Evolutionary conservation across 2,329 filamentous ascomycete species (phyloP).

Genomic region (Fusarium drepaniforme): DNA sequence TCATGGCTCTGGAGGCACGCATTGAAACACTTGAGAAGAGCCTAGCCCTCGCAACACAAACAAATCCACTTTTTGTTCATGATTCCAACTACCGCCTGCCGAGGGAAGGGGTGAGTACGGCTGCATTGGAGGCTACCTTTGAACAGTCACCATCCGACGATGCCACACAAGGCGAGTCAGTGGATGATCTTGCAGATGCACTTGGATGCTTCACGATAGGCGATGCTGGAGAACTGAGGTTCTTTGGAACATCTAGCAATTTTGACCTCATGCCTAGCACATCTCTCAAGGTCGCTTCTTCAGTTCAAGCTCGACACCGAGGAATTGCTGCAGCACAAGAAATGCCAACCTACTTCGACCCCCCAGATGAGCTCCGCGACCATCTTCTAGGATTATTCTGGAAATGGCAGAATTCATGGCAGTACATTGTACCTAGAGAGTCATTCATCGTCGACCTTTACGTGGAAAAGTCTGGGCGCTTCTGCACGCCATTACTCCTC

Average conservation of each 20-base stretch:
- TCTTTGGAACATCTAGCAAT: neutral
- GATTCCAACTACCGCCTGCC: neutral
- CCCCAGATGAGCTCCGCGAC: slow-evolving; percentile 15
- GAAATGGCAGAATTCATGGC: slow-evolving; percentile 30
- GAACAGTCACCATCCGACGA: neutral
- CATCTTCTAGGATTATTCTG: slow-evolving; percentile 20
- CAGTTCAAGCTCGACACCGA: slow-evolving; percentile 6
- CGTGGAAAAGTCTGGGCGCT: slow-evolving; percentile 10
- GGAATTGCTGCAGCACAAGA: slow-evolving; percentile 8
- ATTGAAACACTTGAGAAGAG: slow-evolving; percentile 10
- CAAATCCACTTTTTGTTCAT: neutral
- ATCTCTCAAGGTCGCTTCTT: slow-evolving; percentile 7
- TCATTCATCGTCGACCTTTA: slow-evolving; percentile 16
- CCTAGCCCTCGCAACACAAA: slow-evolving; percentile 1
- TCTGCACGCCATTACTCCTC: slow-evolving; percentile 20
- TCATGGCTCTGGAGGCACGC: slow-evolving; percentile 16
- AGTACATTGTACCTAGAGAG: slow-evolving; percentile 17
- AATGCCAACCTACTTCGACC: slow-evolving; percentile 7
- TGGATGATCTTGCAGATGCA: neutral
- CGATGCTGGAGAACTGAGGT: neutral
- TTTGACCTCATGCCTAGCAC: neutral
- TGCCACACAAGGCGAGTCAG: neutral
- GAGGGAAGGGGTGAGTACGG: neutral
- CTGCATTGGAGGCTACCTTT: neutral
- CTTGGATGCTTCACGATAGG: neutral